Percentiles rank a stretch among this genome's conserved stretches.
Conservation (phyloP, 495 filamentous ascomycete genomes). For the Barbatosphaeria neglecta region DNA sequence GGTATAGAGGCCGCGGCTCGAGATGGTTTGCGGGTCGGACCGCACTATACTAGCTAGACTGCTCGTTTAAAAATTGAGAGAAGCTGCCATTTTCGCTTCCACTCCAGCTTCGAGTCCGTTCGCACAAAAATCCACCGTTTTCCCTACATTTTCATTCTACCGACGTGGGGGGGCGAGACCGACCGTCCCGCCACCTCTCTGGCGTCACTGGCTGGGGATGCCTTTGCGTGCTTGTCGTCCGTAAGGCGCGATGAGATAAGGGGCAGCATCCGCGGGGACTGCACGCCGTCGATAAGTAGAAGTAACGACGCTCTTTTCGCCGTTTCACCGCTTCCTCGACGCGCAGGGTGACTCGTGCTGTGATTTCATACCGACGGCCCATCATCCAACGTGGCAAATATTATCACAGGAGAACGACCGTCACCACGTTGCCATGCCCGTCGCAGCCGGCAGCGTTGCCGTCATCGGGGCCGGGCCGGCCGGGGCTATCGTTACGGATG, state of each 20-base stretch:
- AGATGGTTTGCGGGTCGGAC: too few species aligned
- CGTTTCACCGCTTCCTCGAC: background rate
- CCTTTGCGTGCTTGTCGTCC: background rate
- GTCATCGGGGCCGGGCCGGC: constrained; percentile 50
- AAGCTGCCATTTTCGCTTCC: too few species aligned
- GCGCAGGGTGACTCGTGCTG: background rate
- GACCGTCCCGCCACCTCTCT: too few species aligned
- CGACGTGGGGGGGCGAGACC: too few species aligned
- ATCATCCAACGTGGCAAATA: background rate
- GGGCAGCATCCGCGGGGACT: background rate
- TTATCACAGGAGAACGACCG: background rate
- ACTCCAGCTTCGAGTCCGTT: too few species aligned
- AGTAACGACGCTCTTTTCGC: background rate
- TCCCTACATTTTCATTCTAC: too few species aligned
- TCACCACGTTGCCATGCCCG: background rate
- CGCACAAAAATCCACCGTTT: too few species aligned
- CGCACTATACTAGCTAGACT: too few species aligned
- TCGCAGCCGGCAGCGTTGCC: constrained; percentile 35
- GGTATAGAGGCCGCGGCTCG: too few species aligned
- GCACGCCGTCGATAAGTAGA: background rate
- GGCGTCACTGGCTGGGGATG: too few species aligned
- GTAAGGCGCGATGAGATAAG: background rate
- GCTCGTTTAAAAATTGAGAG: too few species aligned
- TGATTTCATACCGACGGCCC: background rate
- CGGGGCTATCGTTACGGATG: constrained; percentile 48